Evolutionary conservation across 23 red algal species (phyloP), one percentile per base, ranked within the genome.

Genomic region (Gracilaria vermiculophylla): DNA sequence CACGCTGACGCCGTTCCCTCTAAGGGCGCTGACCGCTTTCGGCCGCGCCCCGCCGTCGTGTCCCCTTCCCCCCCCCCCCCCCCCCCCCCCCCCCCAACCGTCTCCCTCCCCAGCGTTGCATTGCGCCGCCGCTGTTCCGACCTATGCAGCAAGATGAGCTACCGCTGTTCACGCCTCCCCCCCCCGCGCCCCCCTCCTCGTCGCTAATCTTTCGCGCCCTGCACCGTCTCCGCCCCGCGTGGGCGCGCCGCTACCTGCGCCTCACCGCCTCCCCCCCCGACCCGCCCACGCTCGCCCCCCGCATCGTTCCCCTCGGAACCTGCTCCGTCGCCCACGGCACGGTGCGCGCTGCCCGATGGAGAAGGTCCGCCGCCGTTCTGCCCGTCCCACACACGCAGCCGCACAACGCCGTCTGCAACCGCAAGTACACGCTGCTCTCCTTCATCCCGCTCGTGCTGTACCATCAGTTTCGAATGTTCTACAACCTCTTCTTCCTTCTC

Each of bases 381-480:
- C 44, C 62, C 32, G 43, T 67, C 15, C 51, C 62, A 3, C 39
- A 74, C 32, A 67, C 62, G 0, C 49, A 24, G 50, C 34, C 50
- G 1, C 33, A 60, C 35, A 79, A 79, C 57, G 76, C 94, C 6
- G 94, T 96, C 9, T 90, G 94, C 69, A 96, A 96, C 54, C 80
- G 76, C 52, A 96, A 96, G 75, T 96, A 96, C 29, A 92, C 66
- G 5, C 19, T 89, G 6, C 70, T 83, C 0, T 85, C 86, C 10
- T 95, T 95, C 34, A 53, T 99, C 32, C 96, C 97, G 17, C 80
- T 87, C 75, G 94, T 92, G 34, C 40, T 99, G 66, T 91, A 92
- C 60, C 85, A 95, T 33, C 91, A 99, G 66, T 99, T 99, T 87
- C 94, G 93, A 27, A 94, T 95, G 81, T 99, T 99, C 77, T 99